Base-by-base conservation (phyloP, 352 stramenopile species). In the Aphanomyces invadans region DNA sequence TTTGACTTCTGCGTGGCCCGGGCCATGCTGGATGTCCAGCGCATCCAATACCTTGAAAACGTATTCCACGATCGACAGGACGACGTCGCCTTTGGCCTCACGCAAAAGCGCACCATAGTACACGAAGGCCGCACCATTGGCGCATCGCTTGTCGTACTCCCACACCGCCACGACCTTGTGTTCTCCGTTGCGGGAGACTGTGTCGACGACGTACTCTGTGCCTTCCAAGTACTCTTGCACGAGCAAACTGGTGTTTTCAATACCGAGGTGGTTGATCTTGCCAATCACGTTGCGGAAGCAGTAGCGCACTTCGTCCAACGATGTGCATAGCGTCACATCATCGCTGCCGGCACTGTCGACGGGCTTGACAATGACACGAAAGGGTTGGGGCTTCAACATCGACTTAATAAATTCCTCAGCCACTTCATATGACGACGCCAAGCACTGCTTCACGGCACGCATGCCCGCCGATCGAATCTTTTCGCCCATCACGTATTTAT, bases 81-180 rank as follows among this genome's bases (percentile, higher is more conserved):
- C 46, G 1, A 59, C 46, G 4, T 57, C 36, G 51, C 48, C 46
- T 26, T 61, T 68, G 45, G 60, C 46, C 29, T 57, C 48, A 0
- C 46, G 60, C 2, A 68, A 28, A 2, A 52, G 46, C 25, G 53
- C 92, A 7, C 73, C 76, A 73, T 78, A 89, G 68, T 95, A 95
- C 1, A 95, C 87, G 74, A 92, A 94, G 25, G 78, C 74, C 10
- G 77, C 79, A 25, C 60, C 60, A 71, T 94, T 91, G n/a, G 79
- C 74, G 4, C 71, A 65, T 55, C 87, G 68, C 74, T 96, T 96
- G 67, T 96, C 87, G 70, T 96, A 95, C 64, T 80, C 76, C 89
- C 87, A 97, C 11, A 96, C 70, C 12, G 87, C 88, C 36, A 82
- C 78, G 48, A 94, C 74, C 62, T 95, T 95, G 65, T 89, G 75